Evolutionary conservation across 164 flowering plant species (phyloP), one percentile per base, ranked within the genome.

Genomic region (Santalum album): DNA sequence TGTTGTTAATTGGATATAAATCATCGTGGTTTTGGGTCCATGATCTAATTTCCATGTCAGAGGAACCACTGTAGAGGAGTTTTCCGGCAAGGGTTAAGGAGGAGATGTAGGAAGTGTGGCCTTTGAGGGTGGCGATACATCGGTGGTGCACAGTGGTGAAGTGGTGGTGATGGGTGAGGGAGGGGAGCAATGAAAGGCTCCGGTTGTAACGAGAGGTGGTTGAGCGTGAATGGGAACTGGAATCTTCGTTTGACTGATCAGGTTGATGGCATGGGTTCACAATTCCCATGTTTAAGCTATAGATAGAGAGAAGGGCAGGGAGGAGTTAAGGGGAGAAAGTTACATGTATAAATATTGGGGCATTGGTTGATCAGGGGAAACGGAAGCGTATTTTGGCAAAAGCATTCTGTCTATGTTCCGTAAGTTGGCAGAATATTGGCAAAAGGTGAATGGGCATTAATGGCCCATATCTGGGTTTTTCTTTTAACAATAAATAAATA

Each of bases 31-130:
- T 47, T 19, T 54, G 68, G 22, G 35, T 45, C 87, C 76, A 75
- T 12, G 63, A 44, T 19, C 74, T 57, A 51, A 77, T 75, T 69
- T 77, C 76, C 6, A 51, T 60, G 63, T 75, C 67, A 0, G 75
- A 70, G 1, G 82, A 78, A 52, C 86, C 86, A 0, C 68, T 57
- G 58, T 58, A 72, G 22, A 80, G 72, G 67, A 65, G 55, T 10
- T 72, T 60, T 25, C 78, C 75, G 12, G 70, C 59, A 9, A 78
- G 53, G 53, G 67, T 40, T 2, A 80, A 71, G 12, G 79, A 78
- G 29, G 78, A 78, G 39, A 69, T 53, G 70, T 69, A 72, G 62
- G 82, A 71, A 49, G 66, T 61, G 56, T 73, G 80, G 59, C 76
- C 73, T 58, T 58, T 65, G 51, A 77, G 68, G 50, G 78, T 78